phyloP scores from a whole-genome alignment of 2,329 filamentous ascomycete species.

The Rutstroemia sp. region DNA sequence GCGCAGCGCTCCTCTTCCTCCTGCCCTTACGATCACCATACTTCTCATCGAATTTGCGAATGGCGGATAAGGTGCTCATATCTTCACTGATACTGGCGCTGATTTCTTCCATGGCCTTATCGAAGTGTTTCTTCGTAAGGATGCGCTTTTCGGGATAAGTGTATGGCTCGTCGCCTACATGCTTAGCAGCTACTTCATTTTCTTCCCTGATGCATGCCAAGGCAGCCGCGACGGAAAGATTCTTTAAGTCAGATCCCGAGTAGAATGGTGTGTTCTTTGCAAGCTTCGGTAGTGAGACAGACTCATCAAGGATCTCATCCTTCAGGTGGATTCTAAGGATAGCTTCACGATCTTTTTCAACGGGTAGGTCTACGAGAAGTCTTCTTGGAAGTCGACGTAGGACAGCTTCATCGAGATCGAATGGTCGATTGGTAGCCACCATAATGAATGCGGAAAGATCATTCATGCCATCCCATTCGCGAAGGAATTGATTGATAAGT shows the following conservation, averaged over 20 bases:
- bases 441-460: slow-evolving; percentile 89
- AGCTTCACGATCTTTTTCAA: slow-evolving; percentile 55
- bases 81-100: slow-evolving; percentile 89
- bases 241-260: slow-evolving; percentile 78
- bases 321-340: slow-evolving; percentile 67
- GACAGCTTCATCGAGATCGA: slow-evolving; percentile 86
- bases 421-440: slow-evolving; percentile 93
- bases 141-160: slow-evolving; percentile 60
- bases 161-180: slow-evolving; percentile 35
- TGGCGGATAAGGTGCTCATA: slow-evolving; percentile 77
- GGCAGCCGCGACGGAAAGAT: slow-evolving; percentile 71
- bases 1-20: slow-evolving; percentile 47
- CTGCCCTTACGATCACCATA: slow-evolving; percentile 75
- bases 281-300: slow-evolving; percentile 54
- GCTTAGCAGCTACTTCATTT: slow-evolving; percentile 36
- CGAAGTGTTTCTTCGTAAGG: slow-evolving; percentile 67
- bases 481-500: slow-evolving; percentile 92
- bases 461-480: slow-evolving; percentile 90
- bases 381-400: slow-evolving; percentile 67
- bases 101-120: slow-evolving; percentile 79
- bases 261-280: slow-evolving; percentile 67
- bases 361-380: slow-evolving; percentile 66
- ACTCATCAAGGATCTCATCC: slow-evolving; percentile 54
- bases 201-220: slow-evolving; percentile 75
- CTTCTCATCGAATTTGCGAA: slow-evolving; percentile 92